Evolutionary conservation across 176 grass and related monocot species (phyloP).

Genomic region (Lolium perenne): DNA sequence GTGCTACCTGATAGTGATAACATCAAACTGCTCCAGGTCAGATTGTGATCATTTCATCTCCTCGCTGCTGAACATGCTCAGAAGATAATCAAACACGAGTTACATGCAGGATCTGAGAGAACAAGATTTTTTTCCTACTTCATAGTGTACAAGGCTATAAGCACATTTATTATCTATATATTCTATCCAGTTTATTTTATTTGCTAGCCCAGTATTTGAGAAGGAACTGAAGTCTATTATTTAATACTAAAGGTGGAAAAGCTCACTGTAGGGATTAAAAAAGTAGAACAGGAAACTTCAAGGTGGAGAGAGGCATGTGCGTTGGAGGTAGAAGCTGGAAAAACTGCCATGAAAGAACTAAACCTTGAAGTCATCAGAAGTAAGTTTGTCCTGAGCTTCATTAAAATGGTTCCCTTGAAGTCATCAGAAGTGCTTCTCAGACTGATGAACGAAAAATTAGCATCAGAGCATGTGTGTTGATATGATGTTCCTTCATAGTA

Average conservation of each 20-base stretch:
- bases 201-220: conserved; percentile 2
- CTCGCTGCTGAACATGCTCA: conserved; percentile 46
- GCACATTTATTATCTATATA: conserved; percentile 22
- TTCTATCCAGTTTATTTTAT: conserved; percentile 3
- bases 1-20: background rate
- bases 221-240: conserved; percentile 34
- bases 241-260: conserved; percentile 56
- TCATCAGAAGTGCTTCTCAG: background rate
- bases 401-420: conserved; percentile 1
- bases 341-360: conserved; percentile 63
- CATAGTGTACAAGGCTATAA: conserved; percentile 48
- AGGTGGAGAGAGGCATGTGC: conserved; percentile 77
- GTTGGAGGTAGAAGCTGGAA: conserved; percentile 81
- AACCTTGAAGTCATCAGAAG: conserved; percentile 54
- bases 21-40: conserved; percentile 42
- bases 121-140: conserved; percentile 50
- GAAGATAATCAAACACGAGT: conserved; percentile 54
- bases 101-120: conserved; percentile 65
- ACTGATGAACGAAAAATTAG: background rate
- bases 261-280: conserved; percentile 45
- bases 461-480: background rate
- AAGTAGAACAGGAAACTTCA: conserved; percentile 56
- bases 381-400: background rate
- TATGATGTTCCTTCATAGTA: conserved; percentile 1
- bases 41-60: conserved; percentile 61